Evolutionary conservation across 371 early-diverging fungal genomes (phyloP).

Genomic region (Mortierella polycephala): DNA sequence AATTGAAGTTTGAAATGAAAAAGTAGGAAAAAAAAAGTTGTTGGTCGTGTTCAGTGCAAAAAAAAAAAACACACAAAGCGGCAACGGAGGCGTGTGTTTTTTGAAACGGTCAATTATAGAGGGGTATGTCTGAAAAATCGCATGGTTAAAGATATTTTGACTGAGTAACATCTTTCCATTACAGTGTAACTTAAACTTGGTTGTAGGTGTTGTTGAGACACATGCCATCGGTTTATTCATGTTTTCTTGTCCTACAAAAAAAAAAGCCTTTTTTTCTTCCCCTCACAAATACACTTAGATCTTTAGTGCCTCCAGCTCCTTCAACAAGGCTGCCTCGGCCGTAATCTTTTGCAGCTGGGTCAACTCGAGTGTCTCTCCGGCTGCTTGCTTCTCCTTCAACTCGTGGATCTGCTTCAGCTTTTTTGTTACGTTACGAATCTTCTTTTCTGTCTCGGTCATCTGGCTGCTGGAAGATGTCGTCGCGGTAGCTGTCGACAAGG

Average conservation of each 20-base stretch:
- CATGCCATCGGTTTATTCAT: too few relatives aligned
- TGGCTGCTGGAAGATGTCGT: constrained; percentile 23
- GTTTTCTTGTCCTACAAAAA: too few relatives aligned
- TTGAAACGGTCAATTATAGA: too few relatives aligned
- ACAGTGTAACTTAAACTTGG: too few relatives aligned
- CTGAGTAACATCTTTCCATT: too few relatives aligned
- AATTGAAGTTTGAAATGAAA: neutral
- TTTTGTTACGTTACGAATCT: constrained; percentile 85
- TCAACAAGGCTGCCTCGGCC: constrained; percentile 53
- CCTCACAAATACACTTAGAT: constrained; percentile 10
- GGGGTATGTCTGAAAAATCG: too few relatives aligned
- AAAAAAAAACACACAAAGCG: neutral
- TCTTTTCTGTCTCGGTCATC: constrained; percentile 78
- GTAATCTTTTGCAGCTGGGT: constrained; percentile 73
- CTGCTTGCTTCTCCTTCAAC: constrained; percentile 78
- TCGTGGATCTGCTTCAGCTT: constrained; percentile 92
- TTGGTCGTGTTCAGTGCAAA: neutral
- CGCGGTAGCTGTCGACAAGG: constrained; percentile 47
- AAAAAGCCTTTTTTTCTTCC: too few relatives aligned
- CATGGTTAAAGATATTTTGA: too few relatives aligned
- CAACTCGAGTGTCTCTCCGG: constrained; percentile 83
- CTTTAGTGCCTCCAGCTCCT: constrained; percentile 55
- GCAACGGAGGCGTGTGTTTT: neutral
- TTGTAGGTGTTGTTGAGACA: too few relatives aligned
- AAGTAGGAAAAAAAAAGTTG: too few relatives aligned